Percentiles rank a stretch among this genome's conserved stretches.
Evolutionary conservation across 2,329 filamentous ascomycete genomes (phyloP).

Genomic region (Magnaporthiopsis rhizophila): DNA sequence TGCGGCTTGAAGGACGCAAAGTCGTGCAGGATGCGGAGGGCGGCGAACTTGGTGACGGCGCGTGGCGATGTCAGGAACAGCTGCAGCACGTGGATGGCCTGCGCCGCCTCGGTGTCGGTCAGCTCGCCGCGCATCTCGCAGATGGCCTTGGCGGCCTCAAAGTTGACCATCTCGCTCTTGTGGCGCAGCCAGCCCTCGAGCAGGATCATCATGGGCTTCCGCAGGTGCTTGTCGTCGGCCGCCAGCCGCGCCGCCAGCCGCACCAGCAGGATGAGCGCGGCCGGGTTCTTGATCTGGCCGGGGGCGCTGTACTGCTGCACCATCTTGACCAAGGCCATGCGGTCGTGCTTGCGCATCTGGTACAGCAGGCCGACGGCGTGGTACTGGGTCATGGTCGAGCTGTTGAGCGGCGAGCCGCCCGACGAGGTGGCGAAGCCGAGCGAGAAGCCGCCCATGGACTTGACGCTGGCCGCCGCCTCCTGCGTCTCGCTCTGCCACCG

Average conservation of each 20-base stretch:
- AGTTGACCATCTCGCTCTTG: conserved; percentile 99
- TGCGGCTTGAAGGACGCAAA: conserved; percentile 95
- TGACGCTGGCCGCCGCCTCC: conserved; percentile 84
- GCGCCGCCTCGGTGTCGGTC: conserved; percentile 83
- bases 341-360: conserved; percentile 94
- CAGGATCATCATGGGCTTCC: conserved; percentile 95
- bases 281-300: conserved; percentile 89
- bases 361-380: conserved; percentile 96
- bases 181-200: conserved; percentile 94
- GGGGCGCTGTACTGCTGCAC: conserved; percentile 96
- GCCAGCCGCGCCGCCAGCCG: conserved; percentile 87
- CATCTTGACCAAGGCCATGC: conserved; percentile 99
- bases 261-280: conserved; percentile 86
- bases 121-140: conserved; percentile 89
- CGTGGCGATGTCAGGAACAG: conserved; percentile 93
- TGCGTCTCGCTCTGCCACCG: conserved; percentile 99
- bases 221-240: conserved; percentile 79
- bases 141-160: conserved; percentile 96
- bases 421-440: conserved; percentile 83
- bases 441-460: conserved; percentile 83
- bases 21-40: conserved; percentile 90
- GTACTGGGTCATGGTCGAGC: conserved; percentile 97
- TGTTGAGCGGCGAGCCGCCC: conserved; percentile 70
- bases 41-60: conserved; percentile 94
- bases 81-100: conserved; percentile 91